Evolutionary conservation across 2,329 filamentous ascomycete species (phyloP).

Genomic region (Diaporthe ilicicola): DNA sequence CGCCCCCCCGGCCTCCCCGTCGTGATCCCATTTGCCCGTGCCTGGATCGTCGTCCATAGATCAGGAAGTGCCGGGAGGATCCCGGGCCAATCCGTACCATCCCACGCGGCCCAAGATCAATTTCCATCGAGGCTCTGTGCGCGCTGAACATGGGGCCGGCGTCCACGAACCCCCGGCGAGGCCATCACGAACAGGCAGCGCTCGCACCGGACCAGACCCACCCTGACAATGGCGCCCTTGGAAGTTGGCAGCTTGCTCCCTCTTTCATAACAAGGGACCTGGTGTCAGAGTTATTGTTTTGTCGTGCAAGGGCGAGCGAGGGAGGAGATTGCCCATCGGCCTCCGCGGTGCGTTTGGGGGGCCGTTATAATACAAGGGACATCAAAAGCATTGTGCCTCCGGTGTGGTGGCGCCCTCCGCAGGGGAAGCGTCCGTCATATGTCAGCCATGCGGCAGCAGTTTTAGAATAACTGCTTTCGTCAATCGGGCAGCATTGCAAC

Average conservation of each 20-base stretch:
- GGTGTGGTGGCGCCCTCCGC: not conserved
- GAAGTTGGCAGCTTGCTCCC: not conserved
- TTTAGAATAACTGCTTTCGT: not conserved
- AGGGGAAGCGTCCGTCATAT: not conserved
- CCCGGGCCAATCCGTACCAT: conserved; percentile 17
- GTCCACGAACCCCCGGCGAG: conserved; percentile 6
- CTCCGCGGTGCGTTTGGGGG: not conserved
- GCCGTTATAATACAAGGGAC: not conserved
- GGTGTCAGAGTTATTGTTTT: not conserved
- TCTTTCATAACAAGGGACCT: not conserved
- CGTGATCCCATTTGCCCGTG: not conserved
- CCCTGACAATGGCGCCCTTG: conserved; percentile 13
- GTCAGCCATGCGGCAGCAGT: not conserved
- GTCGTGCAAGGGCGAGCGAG: not conserved
- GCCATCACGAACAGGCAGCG: not conserved
- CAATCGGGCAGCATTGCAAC: conserved; percentile 14
- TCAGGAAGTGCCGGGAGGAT: not conserved
- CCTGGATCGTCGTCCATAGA: not conserved
- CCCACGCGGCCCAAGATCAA: not conserved
- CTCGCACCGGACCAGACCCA: not conserved
- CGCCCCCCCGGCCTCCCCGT: conserved; percentile 9
- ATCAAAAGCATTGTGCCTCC: not conserved
- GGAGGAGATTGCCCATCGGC: not conserved
- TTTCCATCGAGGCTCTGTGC: conserved; percentile 7
- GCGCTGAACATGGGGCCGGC: conserved; percentile 1